phyloP scores from a whole-genome alignment of 225 moss, liverwort and hornwort species.

The Bryoerythrophyllum caledonicum region DNA sequence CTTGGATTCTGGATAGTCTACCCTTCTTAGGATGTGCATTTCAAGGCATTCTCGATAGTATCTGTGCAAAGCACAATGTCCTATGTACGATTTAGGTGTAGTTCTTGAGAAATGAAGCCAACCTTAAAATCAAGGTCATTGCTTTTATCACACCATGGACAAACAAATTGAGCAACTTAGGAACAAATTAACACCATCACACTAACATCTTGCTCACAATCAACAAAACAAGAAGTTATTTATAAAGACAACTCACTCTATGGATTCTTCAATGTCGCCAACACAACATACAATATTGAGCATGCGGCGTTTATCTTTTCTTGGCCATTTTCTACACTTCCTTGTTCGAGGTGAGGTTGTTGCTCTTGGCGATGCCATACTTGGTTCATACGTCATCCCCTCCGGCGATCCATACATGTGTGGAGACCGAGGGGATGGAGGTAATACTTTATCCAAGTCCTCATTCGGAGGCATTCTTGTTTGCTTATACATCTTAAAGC shows the following conservation, averaged over 20 bases:
- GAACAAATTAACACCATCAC: background rate
- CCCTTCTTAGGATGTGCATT: slow-evolving; percentile 56
- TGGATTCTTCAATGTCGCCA: slow-evolving; percentile 47
- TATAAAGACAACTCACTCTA: slow-evolving; percentile 25
- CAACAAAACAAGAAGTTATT: background rate
- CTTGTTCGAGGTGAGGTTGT: slow-evolving; percentile 32
- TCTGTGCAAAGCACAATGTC: slow-evolving; percentile 16
- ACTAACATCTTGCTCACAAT: background rate
- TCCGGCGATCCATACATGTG: slow-evolving; percentile 30
- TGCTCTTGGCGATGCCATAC: slow-evolving; percentile 25
- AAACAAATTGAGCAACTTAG: background rate
- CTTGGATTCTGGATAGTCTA: slow-evolving; percentile 83
- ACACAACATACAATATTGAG: slow-evolving; percentile 41
- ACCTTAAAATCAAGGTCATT: background rate
- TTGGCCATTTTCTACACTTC: slow-evolving; percentile 45
- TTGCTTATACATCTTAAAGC: slow-evolving; percentile 1
- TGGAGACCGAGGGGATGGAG: slow-evolving; percentile 34
- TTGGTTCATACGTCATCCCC: slow-evolving; percentile 21
- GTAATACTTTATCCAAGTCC: slow-evolving; percentile 26
- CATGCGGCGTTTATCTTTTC: slow-evolving; percentile 38
- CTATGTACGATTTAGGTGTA: background rate
- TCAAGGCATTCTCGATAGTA: slow-evolving; percentile 44
- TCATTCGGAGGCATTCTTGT: slow-evolving; percentile 11
- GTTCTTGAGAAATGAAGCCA: background rate
- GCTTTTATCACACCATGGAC: too few species aligned